Evolutionary conservation across 2,329 filamentous ascomycete genomes (phyloP).

Genomic region (Fusarium sp.): DNA sequence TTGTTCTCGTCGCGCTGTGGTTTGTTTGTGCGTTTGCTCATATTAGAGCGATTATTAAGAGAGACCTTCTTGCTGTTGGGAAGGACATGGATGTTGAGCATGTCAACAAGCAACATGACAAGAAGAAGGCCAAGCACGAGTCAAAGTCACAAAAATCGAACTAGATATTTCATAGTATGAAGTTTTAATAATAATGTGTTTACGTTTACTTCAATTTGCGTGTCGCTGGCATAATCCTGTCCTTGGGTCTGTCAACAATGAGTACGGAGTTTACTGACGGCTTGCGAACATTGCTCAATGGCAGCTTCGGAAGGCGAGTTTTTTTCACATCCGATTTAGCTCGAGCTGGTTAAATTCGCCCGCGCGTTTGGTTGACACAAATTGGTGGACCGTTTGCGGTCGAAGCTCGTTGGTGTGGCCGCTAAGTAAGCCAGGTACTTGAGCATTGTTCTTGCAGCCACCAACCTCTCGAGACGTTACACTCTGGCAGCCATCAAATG

Average conservation of each 20-base stretch:
- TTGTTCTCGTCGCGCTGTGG: conserved; percentile 10
- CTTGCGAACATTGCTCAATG: not conserved
- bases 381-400: not conserved
- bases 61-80: conserved; percentile 12
- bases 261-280: no score
- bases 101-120: conserved; percentile 7
- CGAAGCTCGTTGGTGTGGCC: not conserved
- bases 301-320: not conserved
- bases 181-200: not conserved
- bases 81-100: conserved; percentile 23
- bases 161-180: not conserved
- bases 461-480: not conserved
- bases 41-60: not conserved
- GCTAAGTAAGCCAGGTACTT: not conserved
- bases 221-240: no score
- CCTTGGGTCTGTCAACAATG: no score
- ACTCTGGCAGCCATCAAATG: not conserved
- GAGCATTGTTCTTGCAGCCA: not conserved
- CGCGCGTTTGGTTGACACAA: no score
- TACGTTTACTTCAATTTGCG: not conserved
- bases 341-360: no score
- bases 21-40: conserved; percentile 1
- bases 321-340: accelerated
- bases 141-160: not conserved
- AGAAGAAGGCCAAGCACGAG: not conserved